Conservation (phyloP, 2,329 filamentous ascomycete species). For the Colletotrichum phormii region DNA sequence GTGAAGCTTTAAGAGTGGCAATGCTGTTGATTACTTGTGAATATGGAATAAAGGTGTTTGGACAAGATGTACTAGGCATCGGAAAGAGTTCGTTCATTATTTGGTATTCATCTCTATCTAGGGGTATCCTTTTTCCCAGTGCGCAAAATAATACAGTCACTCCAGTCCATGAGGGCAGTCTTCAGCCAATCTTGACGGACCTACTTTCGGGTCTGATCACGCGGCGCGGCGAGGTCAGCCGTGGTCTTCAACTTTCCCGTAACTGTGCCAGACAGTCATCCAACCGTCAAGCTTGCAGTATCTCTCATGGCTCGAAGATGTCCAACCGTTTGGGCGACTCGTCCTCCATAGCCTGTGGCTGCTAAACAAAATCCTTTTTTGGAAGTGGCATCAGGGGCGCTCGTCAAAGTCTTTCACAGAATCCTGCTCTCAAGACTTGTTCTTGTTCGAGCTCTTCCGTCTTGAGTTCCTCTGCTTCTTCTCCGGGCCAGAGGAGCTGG, state of each 20-base stretch:
- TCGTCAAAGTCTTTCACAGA: background rate
- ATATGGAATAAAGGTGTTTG: background rate
- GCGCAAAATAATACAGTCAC: background rate
- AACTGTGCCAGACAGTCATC: background rate
- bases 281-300: background rate
- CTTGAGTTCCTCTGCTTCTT: slow-evolving; percentile 47
- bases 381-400: no score
- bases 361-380: background rate
- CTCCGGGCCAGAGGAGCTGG: slow-evolving; percentile 43
- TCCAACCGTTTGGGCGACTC: background rate
- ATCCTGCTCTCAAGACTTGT: slow-evolving; percentile 3
- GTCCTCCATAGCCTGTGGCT: background rate
- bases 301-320: background rate
- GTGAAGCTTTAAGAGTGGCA: background rate
- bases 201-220: background rate
- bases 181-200: background rate
- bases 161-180: no score
- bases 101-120: background rate
- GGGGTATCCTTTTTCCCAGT: slow-evolving; percentile 8
- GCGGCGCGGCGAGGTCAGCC: background rate
- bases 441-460: slow-evolving; percentile 39
- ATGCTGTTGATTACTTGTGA: no score
- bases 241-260: background rate
- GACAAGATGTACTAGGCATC: background rate
- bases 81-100: background rate